Evolutionary conservation across 768 basidiomycete genomes (phyloP), one percentile per base, ranked within the genome.

Genomic region (Mycena epipterygia): DNA sequence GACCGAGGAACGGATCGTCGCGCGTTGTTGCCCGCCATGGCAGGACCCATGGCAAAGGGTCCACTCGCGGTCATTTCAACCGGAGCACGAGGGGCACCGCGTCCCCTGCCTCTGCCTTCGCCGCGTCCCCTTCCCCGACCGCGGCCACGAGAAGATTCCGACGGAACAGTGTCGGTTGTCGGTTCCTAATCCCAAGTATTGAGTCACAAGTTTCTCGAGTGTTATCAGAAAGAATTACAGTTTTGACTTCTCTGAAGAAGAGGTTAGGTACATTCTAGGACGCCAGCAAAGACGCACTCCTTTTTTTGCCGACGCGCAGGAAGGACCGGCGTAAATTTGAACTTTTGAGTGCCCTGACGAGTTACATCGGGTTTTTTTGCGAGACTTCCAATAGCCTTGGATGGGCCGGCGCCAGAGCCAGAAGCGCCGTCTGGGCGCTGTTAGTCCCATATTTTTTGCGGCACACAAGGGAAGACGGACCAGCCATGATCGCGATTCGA

Each of bases 31-130:
- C 92, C 91, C 12, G 87, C 88, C 73, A 93, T 84, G 27, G 92
- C 86, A 37, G 94, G 94, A 25, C 94, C 94, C 90, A 95, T 91
- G 23, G 94, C 93, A 74, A 95, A 95, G 17, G 94, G 94, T 5
- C 94, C 94, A 75, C 93, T 94, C 0, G 94, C 94, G 21, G 89
- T 91, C 94, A 95, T 94, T 81, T 93, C 91, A 9, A 83, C 83
- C 2, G 87, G 80, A 53, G 90, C 82, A 0, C 86, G 87, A 30
- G 88, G 72, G 51, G 84, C 85, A 3, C 84, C 87, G 8, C 87
- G 82, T 21, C 71, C 71, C 32, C 70, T 48, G 32, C 72, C 72
- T 37, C 72, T 66, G 57, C 68, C 72, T 1, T 80, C 85, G 12
- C 84, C 87, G 4, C 87, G 81, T 16, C 71, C 71, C 14, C 82